phyloP scores from a whole-genome alignment of 1,139 yeast genomes.

The Debaryomyces robertsiae region DNA sequence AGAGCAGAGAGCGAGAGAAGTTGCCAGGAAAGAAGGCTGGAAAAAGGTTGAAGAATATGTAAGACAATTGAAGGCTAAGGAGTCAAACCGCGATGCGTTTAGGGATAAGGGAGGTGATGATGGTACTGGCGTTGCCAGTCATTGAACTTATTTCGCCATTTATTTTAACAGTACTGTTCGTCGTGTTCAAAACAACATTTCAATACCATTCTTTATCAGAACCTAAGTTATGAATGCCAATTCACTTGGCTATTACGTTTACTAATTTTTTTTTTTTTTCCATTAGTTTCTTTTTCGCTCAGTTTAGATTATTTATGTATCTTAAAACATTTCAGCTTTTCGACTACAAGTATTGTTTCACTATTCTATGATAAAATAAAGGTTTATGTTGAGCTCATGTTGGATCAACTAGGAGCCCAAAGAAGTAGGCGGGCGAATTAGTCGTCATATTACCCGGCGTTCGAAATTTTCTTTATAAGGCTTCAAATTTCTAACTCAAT shows the following conservation, averaged over 20 bases:
- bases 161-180: neutral
- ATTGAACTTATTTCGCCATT: slow-evolving; percentile 12
- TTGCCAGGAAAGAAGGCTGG: slow-evolving; percentile 75
- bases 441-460: too few species aligned
- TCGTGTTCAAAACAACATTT: neutral
- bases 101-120: slow-evolving; percentile 10
- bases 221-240: slow-evolving; percentile 1
- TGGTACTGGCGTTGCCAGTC: slow-evolving; percentile 21
- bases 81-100: slow-evolving; percentile 1
- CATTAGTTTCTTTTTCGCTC: slow-evolving; percentile 3
- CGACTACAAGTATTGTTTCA: too few species aligned
- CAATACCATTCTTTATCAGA: slow-evolving; percentile 1
- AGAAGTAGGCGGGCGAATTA: too few species aligned
- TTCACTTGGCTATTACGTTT: slow-evolving; percentile 4
- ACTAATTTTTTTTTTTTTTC: neutral
- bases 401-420: too few species aligned
- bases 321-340: neutral
- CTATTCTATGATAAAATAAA: neutral
- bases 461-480: too few species aligned
- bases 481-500: too few species aligned
- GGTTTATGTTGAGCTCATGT: neutral
- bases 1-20: slow-evolving; percentile 63
- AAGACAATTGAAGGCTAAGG: slow-evolving; percentile 16
- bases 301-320: slow-evolving; percentile 7
- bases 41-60: slow-evolving; percentile 68